Evolutionary conservation across 805 yeast species (phyloP).

Genomic region (Lachancea nothofagi): DNA sequence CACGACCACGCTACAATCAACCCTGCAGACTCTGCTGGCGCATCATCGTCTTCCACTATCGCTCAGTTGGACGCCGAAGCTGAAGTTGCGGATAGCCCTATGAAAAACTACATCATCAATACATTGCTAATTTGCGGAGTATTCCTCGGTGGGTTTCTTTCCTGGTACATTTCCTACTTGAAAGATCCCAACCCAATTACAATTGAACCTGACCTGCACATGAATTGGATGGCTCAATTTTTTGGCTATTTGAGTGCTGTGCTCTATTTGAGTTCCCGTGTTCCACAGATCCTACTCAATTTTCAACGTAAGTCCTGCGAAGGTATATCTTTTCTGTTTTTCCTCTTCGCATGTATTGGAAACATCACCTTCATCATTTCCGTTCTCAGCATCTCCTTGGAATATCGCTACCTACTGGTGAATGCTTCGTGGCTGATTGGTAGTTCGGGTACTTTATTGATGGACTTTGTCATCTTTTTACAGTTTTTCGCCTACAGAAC

Average conservation of each 20-base stretch:
- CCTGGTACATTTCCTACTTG: constrained; percentile 71
- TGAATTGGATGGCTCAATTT: constrained; percentile 75
- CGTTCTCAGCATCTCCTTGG: constrained; percentile 68
- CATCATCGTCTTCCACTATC: constrained; percentile 9
- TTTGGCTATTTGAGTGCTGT: constrained; percentile 79
- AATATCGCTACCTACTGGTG: constrained; percentile 63
- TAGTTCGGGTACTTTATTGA: constrained; percentile 73
- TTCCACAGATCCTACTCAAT: constrained; percentile 88
- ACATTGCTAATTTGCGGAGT: constrained; percentile 59
- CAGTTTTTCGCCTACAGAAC: constrained; percentile 74
- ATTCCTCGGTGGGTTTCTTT: constrained; percentile 72
- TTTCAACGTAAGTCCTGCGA: constrained; percentile 87
- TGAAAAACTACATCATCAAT: constrained; percentile 27
- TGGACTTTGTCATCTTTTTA: constrained; percentile 77
- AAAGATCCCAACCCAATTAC: constrained; percentile 34
- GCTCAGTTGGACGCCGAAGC: constrained; percentile 10
- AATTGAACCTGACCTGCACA: constrained; percentile 44
- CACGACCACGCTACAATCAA: constrained; percentile 8
- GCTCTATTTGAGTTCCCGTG: constrained; percentile 76
- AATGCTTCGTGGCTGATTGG: constrained; percentile 94
- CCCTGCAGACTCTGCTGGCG: constrained; percentile 9
- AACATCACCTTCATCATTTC: constrained; percentile 86
- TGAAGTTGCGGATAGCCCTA: constrained; percentile 12
- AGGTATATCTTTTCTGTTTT: constrained; percentile 89
- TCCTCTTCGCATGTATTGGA: constrained; percentile 91